Conservation (phyloP, 768 basidiomycete genomes). For the Hygrocybe coccinea region DNA sequence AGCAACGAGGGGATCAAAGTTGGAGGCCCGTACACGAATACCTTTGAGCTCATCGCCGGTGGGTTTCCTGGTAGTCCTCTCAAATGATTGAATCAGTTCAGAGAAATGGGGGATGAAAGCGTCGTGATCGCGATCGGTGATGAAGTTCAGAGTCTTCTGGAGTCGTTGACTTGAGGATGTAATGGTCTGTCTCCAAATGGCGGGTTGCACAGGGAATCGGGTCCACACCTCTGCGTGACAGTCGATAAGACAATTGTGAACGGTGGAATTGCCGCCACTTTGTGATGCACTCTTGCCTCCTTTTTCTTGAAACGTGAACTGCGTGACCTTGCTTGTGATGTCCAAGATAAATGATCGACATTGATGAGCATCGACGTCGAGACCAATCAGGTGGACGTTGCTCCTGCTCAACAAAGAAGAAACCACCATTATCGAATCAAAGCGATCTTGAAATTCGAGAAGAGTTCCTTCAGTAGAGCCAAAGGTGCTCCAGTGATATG, state of each 20-base stretch:
- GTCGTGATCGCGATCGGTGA: conserved; percentile 35
- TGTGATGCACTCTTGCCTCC: conserved; percentile 20
- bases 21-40: conserved; percentile 31
- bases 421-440: conserved; percentile 23
- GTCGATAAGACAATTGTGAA: conserved; percentile 50
- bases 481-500: conserved; percentile 55
- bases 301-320: conserved; percentile 51
- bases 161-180: conserved; percentile 30
- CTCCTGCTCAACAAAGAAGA: conserved; percentile 45
- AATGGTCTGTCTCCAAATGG: conserved; percentile 44
- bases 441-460: conserved; percentile 29
- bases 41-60: conserved; percentile 40
- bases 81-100: conserved; percentile 43
- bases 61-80: conserved; percentile 49
- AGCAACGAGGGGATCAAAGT: conserved; percentile 25
- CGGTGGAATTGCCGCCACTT: conserved; percentile 25
- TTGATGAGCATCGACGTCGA: conserved; percentile 30
- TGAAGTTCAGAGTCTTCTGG: conserved; percentile 38
- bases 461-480: conserved; percentile 45
- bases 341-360: conserved; percentile 44
- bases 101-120: conserved; percentile 41
- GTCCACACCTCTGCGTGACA: conserved; percentile 57
- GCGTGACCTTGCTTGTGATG: conserved; percentile 52
- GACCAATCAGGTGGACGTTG: conserved; percentile 39
- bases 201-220: conserved; percentile 54